Evolutionary conservation across 169 alveolate species (phyloP), one percentile per base, ranked within the genome.

Genomic region (Babesia ovis): DNA sequence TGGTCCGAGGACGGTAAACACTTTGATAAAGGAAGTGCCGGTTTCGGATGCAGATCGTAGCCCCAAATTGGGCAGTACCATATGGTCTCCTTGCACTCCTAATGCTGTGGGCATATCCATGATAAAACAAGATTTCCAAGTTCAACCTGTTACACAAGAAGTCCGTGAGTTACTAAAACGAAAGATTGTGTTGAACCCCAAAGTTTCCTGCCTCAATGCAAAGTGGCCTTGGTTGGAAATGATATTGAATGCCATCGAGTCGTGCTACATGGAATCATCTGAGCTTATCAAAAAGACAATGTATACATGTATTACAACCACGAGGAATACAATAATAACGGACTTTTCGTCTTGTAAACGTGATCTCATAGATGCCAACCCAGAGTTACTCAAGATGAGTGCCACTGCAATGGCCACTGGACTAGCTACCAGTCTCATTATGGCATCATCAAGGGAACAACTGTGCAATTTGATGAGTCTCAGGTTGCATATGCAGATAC

Each of bases 361-460:
- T 16, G 74, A 64, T n/a, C 18, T 45, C 51, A 20, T 54, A 50
- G 87, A 79, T 6, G 41, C 55, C 8, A 45, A 74, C 31, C 57
- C 57, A 12, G 87, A 79, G 9, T 25, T 62, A 0, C 50, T 79
- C 50, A 69, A 79, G 57, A 34, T 68, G 60, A 66, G 77, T 48
- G 43, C 74, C 6, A 69, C 83, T n/a, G 73, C 87, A 32, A 79
- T 79, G 83, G 66, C 87, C 20, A 69, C 72, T 0, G 87, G 87
- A 29, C 70, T 79, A 34, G 70, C 77, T 23, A 61, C 83, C 16
- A 79, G 87, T 62, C 46, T 79, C 45, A 75, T 79, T 23, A 69
- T 66, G 76, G 87, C 74, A 20, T 45, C 60, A 4, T 50, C 62
- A 6, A 23, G 74, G 32, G 74, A 64, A 8, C 74, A 64, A 48